Base-by-base conservation (phyloP, 345 rosid genomes). In the Dovyalis caffra region DNA sequence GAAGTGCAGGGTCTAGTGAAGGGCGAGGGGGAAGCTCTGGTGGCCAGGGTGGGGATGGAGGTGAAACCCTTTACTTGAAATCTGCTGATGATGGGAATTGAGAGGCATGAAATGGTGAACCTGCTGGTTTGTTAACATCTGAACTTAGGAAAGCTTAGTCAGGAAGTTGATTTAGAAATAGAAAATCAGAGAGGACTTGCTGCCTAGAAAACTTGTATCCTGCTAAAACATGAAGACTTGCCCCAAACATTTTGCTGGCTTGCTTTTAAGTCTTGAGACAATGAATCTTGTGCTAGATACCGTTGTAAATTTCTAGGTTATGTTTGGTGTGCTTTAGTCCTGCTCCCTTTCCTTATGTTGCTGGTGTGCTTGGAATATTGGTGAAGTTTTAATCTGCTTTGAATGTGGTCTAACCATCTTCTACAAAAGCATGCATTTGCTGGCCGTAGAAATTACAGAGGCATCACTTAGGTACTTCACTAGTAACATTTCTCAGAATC, bases 11-110 rank as follows among this genome's bases (percentile, higher is more conserved):
- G 51, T 83, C 91, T 5, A 76, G 75, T 4, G 99, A 93, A 73
- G 97, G 89, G 18, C 89, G 96, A 67, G 98, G 96, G 14, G 94
- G 92, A 26, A 88, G 91, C 85, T 90, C 97, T 0, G 91, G 88
- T 34, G 86, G 90, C 60, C 85, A 79, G 58, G 85, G 90, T 40
- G 86, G 88, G 18, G 93, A 92, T 66, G 99, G 97, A 6, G 98
- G 97, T 18, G 99, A 93, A 83, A 88, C 90, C 26, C 91, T 87
- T 37, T 96, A 96, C 91, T 83, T 96, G 88, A 96, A 90, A 83
- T 84, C 92, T 1, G 62, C 85, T 0, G 95, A 90, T 62, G 98
- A 90, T 10, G 97, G 93, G 71, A 93, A 93, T 71, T 91, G 77
- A 85, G 70, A 47, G 82, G 74, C 69, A 75, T 71, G 74, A 53